Percentiles rank a stretch among this genome's conserved stretches.
These are phyloP conservation scores for Phenoliferia sp. DNA, from an alignment of 1,284 basidiomycete species.

Conservation along the genomic window DNA sequence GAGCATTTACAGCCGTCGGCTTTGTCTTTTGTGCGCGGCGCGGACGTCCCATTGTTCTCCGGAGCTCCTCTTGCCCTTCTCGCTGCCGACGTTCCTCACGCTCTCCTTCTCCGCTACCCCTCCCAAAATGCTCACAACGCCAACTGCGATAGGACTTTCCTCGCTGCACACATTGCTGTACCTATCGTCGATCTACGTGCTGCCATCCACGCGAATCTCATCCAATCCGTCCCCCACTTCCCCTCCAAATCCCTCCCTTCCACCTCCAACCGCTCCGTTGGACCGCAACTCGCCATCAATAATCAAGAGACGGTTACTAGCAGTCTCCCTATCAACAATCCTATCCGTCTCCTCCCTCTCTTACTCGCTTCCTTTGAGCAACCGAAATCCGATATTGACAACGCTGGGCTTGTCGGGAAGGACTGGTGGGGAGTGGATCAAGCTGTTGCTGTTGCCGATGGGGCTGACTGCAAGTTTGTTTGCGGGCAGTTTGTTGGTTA, in stretches of 20 bases:
- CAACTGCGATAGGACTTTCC: neutral
- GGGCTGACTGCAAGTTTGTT: conserved; percentile 69
- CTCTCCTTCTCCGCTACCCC: conserved; percentile 2
- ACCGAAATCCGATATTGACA: neutral
- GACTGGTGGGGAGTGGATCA: neutral
- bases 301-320: conserved; percentile 60
- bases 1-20: too few relatives aligned
- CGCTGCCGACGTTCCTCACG: conserved; percentile 1
- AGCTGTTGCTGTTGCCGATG: conserved; percentile 19
- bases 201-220: conserved; percentile 19
- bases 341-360: conserved; percentile 36
- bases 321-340: conserved; percentile 51
- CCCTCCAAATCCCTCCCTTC: neutral
- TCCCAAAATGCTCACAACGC: conserved; percentile 1
- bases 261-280: conserved; percentile 41
- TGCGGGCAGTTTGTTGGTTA: conserved; percentile 71
- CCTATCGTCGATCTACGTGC: conserved; percentile 25
- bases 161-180: conserved; percentile 8
- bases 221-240: neutral
- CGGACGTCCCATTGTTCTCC: too few relatives aligned
- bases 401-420: neutral
- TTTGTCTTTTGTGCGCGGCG: too few relatives aligned
- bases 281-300: conserved; percentile 69
- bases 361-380: conserved; percentile 4
- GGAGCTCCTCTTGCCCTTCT: too few relatives aligned